These are phyloP conservation scores for Kregervanrija delftensis DNA, from an alignment of 805 yeast genomes.

Conservation along the genomic window DNA sequence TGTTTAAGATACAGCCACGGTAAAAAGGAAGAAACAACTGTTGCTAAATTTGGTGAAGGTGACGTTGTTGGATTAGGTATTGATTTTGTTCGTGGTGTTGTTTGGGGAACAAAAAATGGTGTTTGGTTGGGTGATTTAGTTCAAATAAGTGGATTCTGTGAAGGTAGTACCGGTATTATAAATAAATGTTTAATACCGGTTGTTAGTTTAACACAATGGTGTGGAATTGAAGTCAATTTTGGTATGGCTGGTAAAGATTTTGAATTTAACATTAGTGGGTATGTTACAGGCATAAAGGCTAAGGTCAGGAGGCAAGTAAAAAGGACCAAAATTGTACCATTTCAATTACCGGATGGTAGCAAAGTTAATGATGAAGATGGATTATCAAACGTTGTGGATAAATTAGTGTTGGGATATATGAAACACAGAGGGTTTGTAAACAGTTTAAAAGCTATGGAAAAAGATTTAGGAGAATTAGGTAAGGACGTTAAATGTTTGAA, in stretches of 20 bases:
- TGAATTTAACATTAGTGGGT: conserved; percentile 42
- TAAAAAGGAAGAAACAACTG: conserved; percentile 30
- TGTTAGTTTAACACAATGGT: conserved; percentile 39
- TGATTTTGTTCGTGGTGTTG: conserved; percentile 52
- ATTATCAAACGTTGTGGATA: conserved; percentile 14
- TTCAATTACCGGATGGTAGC: conserved; percentile 6
- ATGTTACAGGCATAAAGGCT: conserved; percentile 34
- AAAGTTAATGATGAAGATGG: conserved; percentile 13
- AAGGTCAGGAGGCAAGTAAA: conserved; percentile 15
- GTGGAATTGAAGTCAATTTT: conserved; percentile 44
- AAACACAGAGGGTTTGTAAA: conserved; percentile 53
- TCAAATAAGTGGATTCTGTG: conserved; percentile 3
- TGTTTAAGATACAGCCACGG: conserved; percentile 31
- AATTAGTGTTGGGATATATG: conserved; percentile 37
- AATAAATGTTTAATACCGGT: conserved; percentile 29
- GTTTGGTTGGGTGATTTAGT: conserved; percentile 46
- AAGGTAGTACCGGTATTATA: conserved; percentile 4
- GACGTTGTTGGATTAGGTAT: conserved; percentile 84
- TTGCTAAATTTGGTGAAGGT: conserved; percentile 41
- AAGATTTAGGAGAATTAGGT: conserved; percentile 35
- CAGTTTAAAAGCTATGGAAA: conserved; percentile 43
- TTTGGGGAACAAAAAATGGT: conserved; percentile 83
- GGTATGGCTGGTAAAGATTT: conserved; percentile 37
- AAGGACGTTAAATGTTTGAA: conserved; percentile 25
- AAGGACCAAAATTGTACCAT: conserved; percentile 6